Base-by-base conservation (phyloP, 2,329 filamentous ascomycete genomes). In the Xylariaceae sp. region DNA sequence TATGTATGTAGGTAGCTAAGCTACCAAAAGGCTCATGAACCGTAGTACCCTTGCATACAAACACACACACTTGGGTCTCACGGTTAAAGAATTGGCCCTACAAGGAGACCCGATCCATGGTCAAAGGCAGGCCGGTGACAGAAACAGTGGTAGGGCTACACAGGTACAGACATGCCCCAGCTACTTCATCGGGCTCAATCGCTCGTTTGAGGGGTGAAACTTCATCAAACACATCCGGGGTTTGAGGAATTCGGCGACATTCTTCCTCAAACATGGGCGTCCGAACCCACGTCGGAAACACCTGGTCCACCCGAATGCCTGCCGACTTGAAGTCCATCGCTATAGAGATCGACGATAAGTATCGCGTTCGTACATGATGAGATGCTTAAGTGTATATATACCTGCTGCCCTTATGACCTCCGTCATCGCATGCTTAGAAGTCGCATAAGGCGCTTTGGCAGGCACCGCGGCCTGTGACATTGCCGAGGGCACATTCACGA, bases 401-500 rank as follows among this genome's bases (percentile, higher is more conserved):
- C 58, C 52, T 31, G 51, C 51, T 36, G 60, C 54, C 33, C 48
- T 57, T 0, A 62, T 63, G 7, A 66, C 45, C 1, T 63, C 63
- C 2, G 59, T 54, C 3, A 63, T 43, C 9, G 63, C 64, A 34
- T 66, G 63, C 38, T 66, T 66, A 13, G 63, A 62, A 2, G 63
- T 60, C 1, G 56, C 48, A 46, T 66, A 66, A 1, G 61, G 42
- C 1, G 46, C 43, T 31, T 60, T 60, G 3, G 38, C 45, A 4
- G 52, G 48, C 2, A 64, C 53, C 6, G 61, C 56, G 22, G 53
- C 48, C 5, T 59, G 13, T 2, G 61, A 58, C 54, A 63, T 60
- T 2, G 60, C 48, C 4, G 63, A 67, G 36, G 62, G 60, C 10
- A 63, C 54, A 40, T 66, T 66, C 11, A 69, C 60, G 42, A 68